Evolutionary conservation across 2,329 filamentous ascomycete species (phyloP), one percentile per base, ranked within the genome.

Genomic region (Ilyonectria sp.): DNA sequence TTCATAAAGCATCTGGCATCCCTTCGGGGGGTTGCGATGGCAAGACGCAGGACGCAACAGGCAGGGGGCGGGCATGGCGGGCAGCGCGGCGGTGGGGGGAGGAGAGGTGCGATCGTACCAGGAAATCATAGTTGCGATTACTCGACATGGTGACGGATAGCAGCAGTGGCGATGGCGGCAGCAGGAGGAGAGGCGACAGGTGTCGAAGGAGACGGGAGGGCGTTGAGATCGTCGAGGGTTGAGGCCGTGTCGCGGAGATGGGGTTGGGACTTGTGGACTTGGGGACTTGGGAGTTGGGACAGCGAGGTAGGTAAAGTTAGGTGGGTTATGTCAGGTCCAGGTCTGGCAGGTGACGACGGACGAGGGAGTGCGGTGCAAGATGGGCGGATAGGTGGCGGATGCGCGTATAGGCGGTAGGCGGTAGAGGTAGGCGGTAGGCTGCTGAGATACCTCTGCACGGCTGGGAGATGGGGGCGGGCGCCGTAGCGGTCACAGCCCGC

Each of bases 101-200:
- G 72, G 64, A 67, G 71, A 67, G 56, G 62, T 62, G 63, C 70
- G 57, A 70, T 71, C 91, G 80, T 91, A 98, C 95, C 85, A 99
- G 89, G 84, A 98, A 98, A 84, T 99, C 96, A 85, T 99, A 99
- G 87, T 99, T 99, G 84, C 96, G 91, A 87, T 95, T 97, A 83
- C 93, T 94, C 79, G 96, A 95, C 96, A 99, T 99, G 77, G 80
- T 87, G 82, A 76, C 72, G 72, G 72, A 64, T 64, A 65, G 65
- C 61, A 64, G 65, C 63, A 65, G 60, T 19, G 58, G 73, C 67
- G 50, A 53, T 53, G 29, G 50, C 50, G 50, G 11, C 50, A 23
- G 50, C 50, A 63, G 60, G 63, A 33, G 54, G 43, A 43, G 68
- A 71, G 56, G 61, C 60, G 62, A 60, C 60, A 62, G 61, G 59